A percentile compares a stretch with the other conserved stretches of the same genome.
Conservation (phyloP, 331 rosid species). For the Stylosanthes scabra region DNA sequence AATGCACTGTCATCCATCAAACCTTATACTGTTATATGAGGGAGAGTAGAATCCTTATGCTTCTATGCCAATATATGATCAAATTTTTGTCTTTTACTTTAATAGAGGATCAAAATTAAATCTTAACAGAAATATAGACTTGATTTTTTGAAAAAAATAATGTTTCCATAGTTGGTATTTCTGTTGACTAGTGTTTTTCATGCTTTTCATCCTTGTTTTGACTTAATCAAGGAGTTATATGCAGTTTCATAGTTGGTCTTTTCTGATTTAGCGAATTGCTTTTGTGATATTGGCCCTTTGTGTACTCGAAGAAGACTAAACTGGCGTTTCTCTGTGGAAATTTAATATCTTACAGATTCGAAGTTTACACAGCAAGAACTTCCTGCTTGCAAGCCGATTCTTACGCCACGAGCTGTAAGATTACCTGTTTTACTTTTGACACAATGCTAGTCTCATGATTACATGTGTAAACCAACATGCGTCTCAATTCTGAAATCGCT, state of each 20-base stretch:
- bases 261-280: conserved; percentile 20
- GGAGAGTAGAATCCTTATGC: no score
- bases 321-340: conserved; percentile 27
- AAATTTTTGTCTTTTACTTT: no score
- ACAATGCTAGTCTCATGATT: not conserved
- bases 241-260: conserved; percentile 29
- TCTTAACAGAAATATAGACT: not conserved
- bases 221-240: conserved; percentile 25
- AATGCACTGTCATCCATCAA: no score
- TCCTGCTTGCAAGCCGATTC: conserved; percentile 99
- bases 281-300: conserved; percentile 7
- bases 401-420: conserved; percentile 91
- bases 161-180: not conserved
- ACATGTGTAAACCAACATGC: conserved; percentile 5
- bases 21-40: no score
- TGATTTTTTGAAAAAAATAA: not conserved
- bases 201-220: conserved; percentile 10
- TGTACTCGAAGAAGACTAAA: conserved; percentile 5
- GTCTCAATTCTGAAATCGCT: not conserved
- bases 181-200: conserved; percentile 11
- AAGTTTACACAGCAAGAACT: conserved; percentile 99
- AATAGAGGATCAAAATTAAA: no score
- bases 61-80: no score
- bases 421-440: not conserved
- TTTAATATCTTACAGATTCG: conserved; percentile 66